These are phyloP conservation scores for Diaporthe sp. DNA, from an alignment of 2,329 filamentous ascomycete species.

Conservation along the genomic window DNA sequence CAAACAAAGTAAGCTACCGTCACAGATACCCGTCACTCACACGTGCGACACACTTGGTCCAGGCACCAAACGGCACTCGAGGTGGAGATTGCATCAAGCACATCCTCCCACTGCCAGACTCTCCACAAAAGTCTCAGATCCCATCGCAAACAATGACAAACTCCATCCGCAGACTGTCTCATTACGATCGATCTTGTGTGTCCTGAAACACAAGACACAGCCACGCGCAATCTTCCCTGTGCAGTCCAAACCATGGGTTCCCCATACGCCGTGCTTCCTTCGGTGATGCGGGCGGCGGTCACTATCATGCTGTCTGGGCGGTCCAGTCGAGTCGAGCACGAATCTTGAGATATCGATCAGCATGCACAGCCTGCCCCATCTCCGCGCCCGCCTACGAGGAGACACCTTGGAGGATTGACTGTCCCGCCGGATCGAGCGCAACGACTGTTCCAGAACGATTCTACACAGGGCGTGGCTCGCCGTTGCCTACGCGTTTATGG, in stretches of 20 bases:
- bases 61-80: not conserved
- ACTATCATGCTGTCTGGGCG: not conserved
- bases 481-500: not conserved
- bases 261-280: not conserved
- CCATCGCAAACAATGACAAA: conserved; percentile 12
- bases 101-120: not conserved
- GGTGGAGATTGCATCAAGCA: not conserved
- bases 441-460: not conserved
- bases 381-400: conserved; percentile 5
- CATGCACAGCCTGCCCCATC: conserved; percentile 2
- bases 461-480: not conserved
- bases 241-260: not conserved
- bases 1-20: not conserved
- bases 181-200: conserved; percentile 12
- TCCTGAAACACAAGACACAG: conserved; percentile 12
- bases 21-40: not conserved
- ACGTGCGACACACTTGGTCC: not conserved
- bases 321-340: not conserved
- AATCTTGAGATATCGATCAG: conserved; percentile 9
- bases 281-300: not conserved
- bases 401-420: not conserved
- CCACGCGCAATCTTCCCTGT: not conserved
- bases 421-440: not conserved
- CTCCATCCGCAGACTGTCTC: not conserved
- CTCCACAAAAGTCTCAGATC: conserved; percentile 3